phyloP scores from a whole-genome alignment of 2,329 filamentous ascomycete species.

The Fragosphaeria purpurea region DNA sequence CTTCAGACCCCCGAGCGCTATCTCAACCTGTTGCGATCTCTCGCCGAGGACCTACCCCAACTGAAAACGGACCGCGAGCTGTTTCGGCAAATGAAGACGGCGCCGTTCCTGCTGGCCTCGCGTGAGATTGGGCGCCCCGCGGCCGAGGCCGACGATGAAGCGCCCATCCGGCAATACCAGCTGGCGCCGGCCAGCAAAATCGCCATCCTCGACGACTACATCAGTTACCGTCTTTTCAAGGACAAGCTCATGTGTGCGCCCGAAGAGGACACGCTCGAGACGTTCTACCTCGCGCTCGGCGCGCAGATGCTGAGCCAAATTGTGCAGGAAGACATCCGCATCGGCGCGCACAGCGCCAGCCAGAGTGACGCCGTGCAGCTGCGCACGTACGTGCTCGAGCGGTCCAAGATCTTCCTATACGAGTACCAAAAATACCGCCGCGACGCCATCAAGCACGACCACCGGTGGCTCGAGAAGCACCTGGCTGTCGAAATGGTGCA shows the following conservation, averaged over 20 bases:
- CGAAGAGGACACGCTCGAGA: slow-evolving; percentile 77
- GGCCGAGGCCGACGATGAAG: slow-evolving; percentile 47
- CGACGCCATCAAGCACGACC: slow-evolving; percentile 75
- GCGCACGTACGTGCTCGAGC: slow-evolving; percentile 74
- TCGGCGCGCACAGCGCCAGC: slow-evolving; percentile 56
- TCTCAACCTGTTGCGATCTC: slow-evolving; percentile 65
- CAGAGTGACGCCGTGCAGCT: slow-evolving; percentile 46
- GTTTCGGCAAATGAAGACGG: slow-evolving; percentile 62
- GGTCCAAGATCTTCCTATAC: slow-evolving; percentile 81
- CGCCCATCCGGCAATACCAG: slow-evolving; percentile 65
- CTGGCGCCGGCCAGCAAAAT: slow-evolving; percentile 63
- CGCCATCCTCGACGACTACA: slow-evolving; percentile 78
- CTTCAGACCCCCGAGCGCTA: slow-evolving; percentile 81
- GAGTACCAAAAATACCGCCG: slow-evolving; percentile 59
- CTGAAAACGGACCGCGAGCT: slow-evolving; percentile 73
- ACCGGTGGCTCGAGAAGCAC: slow-evolving; percentile 83
- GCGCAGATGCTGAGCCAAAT: slow-evolving; percentile 65
- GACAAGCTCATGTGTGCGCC: slow-evolving; percentile 75
- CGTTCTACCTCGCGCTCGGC: slow-evolving; percentile 75
- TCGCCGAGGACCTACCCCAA: slow-evolving; percentile 60
- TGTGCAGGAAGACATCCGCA: slow-evolving; percentile 66
- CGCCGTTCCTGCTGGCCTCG: slow-evolving; percentile 74
- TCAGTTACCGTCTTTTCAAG: slow-evolving; percentile 82
- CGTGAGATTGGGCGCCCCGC: slow-evolving; percentile 49
- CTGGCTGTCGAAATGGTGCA: slow-evolving; percentile 68